Evolutionary conservation across 805 yeast genomes (phyloP), one percentile per base, ranked within the genome.

Genomic region (Saccharomyces mikatae): DNA sequence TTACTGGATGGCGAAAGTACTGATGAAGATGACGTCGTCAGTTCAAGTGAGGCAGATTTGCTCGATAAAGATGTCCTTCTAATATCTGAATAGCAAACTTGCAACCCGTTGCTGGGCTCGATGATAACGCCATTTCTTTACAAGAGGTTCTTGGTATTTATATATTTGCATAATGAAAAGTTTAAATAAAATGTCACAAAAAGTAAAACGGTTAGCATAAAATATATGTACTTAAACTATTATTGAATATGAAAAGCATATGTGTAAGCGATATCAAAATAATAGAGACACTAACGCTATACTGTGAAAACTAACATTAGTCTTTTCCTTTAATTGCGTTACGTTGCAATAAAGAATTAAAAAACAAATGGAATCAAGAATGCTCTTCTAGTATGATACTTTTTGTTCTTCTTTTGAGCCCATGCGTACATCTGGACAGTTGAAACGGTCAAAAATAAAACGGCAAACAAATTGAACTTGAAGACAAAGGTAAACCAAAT

Each of bases 321-420:
- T 26, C 32, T 47, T 46, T 14, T 13, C 36, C 36, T 13, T 31
- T 6, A 3, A 26, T 32, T 22, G 5, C 24, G 26, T n/a, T n/a
- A 21, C 22, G 28, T 47, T 21, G 36, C 24, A 10, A 21, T 30
- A 48, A 26, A 29, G 17, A 17, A 30, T 22, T 69, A 89, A 55
- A 82, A 76, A 31, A 91, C 60, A 63, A 71, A 89, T 26, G 99
- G 99, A 61, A 94, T 74, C 71, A 84, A 76, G 58, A 88, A 86
- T 67, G 89, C 85, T 72, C 90, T 85, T 68, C 80, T 77, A 63
- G 82, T 81, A 64, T 92, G 92, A 70, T 92, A 94, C 59, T 82
- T 80, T 63, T 74, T 76, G 72, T 92, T 95, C 70, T 89, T 91
- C 76, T 89, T 84, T 55, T 81, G 78, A 24, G 98, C 97, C 97